Evolutionary conservation across 1,284 basidiomycete species (phyloP).

Genomic region (Apiotrichum mycotoxinovorans): DNA sequence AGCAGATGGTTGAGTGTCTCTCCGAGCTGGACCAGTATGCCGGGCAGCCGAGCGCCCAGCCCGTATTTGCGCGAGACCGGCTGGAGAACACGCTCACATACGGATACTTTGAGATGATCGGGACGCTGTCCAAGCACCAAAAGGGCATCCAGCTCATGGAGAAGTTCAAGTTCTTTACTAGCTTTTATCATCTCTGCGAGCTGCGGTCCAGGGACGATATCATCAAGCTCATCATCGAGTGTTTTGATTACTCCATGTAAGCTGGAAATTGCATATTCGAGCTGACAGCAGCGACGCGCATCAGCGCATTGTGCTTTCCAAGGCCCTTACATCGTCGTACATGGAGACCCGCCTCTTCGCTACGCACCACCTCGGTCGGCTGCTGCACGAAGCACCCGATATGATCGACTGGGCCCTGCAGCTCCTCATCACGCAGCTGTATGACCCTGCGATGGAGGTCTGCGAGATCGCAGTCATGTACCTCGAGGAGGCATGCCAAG

Average conservation of each 20-base stretch:
- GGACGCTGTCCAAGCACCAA: slow-evolving; percentile 76
- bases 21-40: slow-evolving; percentile 77
- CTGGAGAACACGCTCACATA: slow-evolving; percentile 79
- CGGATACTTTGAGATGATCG: slow-evolving; percentile 96
- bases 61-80: slow-evolving; percentile 79
- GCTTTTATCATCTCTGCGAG: slow-evolving; percentile 90
- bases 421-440: slow-evolving; percentile 88
- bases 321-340: slow-evolving; percentile 87
- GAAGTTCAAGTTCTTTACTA: slow-evolving; percentile 87
- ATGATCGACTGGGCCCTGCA: slow-evolving; percentile 77
- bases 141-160: slow-evolving; percentile 91
- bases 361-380: slow-evolving; percentile 78
- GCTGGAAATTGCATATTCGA: slow-evolving; percentile 4
- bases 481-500: slow-evolving; percentile 83
- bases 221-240: slow-evolving; percentile 83
- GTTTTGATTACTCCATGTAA: slow-evolving; percentile 83
- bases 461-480: slow-evolving; percentile 84
- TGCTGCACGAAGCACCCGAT: slow-evolving; percentile 55
- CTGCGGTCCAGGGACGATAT: slow-evolving; percentile 85
- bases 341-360: slow-evolving; percentile 84
- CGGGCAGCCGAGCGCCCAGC: slow-evolving; percentile 55
- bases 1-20: slow-evolving; percentile 81
- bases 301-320: slow-evolving; percentile 82
- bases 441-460: slow-evolving; percentile 85
- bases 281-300: slow-evolving; percentile 71